These are phyloP conservation scores for Lodderomyces jiufengensis DNA, from an alignment of 1,139 yeast species.

Conservation along the genomic window DNA sequence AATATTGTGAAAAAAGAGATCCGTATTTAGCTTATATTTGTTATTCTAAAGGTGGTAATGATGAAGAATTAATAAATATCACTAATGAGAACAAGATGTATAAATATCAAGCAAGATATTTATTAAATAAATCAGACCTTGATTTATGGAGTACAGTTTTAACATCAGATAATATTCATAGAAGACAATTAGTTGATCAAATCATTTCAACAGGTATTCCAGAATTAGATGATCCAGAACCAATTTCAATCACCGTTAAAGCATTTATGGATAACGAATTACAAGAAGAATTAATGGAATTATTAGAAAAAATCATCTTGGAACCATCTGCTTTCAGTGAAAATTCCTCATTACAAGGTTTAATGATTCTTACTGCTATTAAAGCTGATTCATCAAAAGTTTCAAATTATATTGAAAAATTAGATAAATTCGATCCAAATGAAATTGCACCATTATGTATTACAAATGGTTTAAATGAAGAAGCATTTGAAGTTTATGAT, in stretches of 20 bases:
- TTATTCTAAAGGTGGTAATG: slow-evolving; percentile 91
- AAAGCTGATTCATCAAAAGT: slow-evolving; percentile 92
- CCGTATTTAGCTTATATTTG: slow-evolving; percentile 97
- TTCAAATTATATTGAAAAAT: slow-evolving; percentile 75
- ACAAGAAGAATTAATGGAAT: slow-evolving; percentile 89
- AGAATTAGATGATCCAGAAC: slow-evolving; percentile 92
- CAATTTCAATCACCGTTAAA: slow-evolving; percentile 91
- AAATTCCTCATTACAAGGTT: slow-evolving; percentile 90
- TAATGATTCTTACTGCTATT: slow-evolving; percentile 88
- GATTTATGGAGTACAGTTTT: slow-evolving; percentile 81
- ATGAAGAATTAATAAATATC: slow-evolving; percentile 81
- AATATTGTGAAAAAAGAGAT: slow-evolving; percentile 97
- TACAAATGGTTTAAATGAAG: slow-evolving; percentile 85
- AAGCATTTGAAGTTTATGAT: slow-evolving; percentile 90
- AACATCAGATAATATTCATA: slow-evolving; percentile 70
- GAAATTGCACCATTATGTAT: slow-evolving; percentile 93
- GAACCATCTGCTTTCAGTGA: slow-evolving; percentile 98
- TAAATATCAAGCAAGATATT: slow-evolving; percentile 96
- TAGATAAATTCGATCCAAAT: slow-evolving; percentile 87
- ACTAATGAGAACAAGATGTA: slow-evolving; percentile 98
- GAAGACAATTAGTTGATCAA: slow-evolving; percentile 89
- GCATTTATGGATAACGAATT: slow-evolving; percentile 96
- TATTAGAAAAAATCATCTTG: slow-evolving; percentile 88
- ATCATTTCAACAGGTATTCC: slow-evolving; percentile 96
- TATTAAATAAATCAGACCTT: slow-evolving; percentile 79